Conservation (phyloP, 495 filamentous ascomycete species). For the Aspergillus avenaceus region DNA sequence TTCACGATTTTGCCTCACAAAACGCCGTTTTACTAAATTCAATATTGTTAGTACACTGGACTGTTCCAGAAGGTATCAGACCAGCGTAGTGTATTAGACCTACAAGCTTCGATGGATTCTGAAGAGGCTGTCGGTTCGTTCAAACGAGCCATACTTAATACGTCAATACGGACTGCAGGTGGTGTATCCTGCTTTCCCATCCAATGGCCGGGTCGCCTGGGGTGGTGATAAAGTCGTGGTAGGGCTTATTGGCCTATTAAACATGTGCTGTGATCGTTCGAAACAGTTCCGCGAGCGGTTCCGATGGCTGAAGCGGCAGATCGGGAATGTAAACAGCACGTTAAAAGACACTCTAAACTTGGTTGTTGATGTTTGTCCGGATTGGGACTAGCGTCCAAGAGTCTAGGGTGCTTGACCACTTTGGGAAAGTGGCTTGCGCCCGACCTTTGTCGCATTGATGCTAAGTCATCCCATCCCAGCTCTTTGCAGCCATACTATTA, state of each 20-base stretch:
- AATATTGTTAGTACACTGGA: background rate
- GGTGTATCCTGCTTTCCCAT: slow-evolving; percentile 2
- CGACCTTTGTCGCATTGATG: background rate
- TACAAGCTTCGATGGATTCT: slow-evolving; percentile 79
- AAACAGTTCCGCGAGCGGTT: background rate
- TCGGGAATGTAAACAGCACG: slow-evolving; percentile 16
- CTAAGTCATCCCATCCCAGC: background rate
- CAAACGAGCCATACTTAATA: slow-evolving; percentile 67
- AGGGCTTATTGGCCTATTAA: background rate
- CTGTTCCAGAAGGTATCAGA: background rate
- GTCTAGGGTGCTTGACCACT: slow-evolving; percentile 2
- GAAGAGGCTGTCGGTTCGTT: slow-evolving; percentile 69
- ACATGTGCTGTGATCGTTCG: background rate
- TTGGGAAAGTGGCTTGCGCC: background rate
- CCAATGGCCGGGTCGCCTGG: background rate
- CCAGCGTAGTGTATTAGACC: slow-evolving; percentile 28
- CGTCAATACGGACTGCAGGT: background rate
- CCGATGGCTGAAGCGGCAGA: background rate
- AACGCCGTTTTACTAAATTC: slow-evolving; percentile 71
- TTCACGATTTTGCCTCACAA: slow-evolving; percentile 90
- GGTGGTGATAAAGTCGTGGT: background rate
- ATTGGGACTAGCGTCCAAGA: slow-evolving; percentile 25
- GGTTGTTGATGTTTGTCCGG: slow-evolving; percentile 40
- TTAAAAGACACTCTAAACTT: too few species aligned
- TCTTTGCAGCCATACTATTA: too few species aligned